Conservation (phyloP, 495 filamentous ascomycete genomes). For the Hypoxylon intermedium region DNA sequence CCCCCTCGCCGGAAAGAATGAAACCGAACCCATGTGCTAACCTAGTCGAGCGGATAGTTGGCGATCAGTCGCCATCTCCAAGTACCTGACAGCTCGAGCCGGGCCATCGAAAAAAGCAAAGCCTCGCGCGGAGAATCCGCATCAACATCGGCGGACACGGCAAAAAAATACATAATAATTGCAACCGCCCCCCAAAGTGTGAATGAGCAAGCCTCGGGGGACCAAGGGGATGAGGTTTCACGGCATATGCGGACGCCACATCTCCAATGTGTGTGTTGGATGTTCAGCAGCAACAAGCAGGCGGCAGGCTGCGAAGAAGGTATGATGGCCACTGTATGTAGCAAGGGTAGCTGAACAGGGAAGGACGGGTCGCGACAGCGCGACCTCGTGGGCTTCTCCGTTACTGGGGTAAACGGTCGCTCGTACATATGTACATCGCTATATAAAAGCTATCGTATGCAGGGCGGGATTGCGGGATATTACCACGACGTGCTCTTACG, state of each 20-base stretch:
- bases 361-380: constrained; percentile 22
- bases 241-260: constrained; percentile 29
- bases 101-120: constrained; percentile 6
- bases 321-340: constrained; percentile 8
- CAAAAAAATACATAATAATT: constrained; percentile 7
- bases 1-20: background rate
- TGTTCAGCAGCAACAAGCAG: background rate
- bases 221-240: constrained; percentile 15
- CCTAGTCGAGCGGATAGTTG: constrained; percentile 2
- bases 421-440: constrained; percentile 22
- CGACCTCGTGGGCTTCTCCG: constrained; percentile 32
- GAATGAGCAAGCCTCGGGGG: constrained; percentile 9
- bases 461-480: constrained; percentile 38
- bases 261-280: background rate
- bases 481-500: constrained; percentile 28
- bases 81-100: constrained; percentile 16
- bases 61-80: constrained; percentile 26
- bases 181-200: background rate
- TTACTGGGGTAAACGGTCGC: constrained; percentile 25
- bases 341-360: constrained; percentile 12
- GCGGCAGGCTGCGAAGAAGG: background rate
- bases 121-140: constrained; percentile 30
- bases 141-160: background rate
- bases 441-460: constrained; percentile 19
- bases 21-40: constrained; percentile 27